These are phyloP conservation scores for Parachaetomium inaequale DNA, from an alignment of 495 filamentous ascomycete genomes.

Conservation along the genomic window DNA sequence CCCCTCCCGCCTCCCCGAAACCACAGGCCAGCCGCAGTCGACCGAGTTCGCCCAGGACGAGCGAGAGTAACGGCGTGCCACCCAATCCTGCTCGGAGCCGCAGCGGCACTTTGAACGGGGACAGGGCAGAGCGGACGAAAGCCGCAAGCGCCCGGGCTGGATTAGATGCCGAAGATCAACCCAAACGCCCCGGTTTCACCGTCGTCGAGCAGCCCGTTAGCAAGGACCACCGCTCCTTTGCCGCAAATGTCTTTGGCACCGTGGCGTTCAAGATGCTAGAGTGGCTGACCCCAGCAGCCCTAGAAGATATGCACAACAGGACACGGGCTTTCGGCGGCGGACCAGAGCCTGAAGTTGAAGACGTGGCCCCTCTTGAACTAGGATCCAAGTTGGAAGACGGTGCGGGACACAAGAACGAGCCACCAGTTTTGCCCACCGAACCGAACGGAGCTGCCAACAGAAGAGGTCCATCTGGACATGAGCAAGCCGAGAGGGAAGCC, in stretches of 20 bases:
- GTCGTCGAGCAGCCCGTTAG: slow-evolving; percentile 49
- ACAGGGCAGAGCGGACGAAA: neutral
- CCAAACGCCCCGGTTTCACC: slow-evolving; percentile 20
- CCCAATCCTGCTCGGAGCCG: slow-evolving; percentile 15
- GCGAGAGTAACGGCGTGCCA: neutral
- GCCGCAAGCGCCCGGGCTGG: neutral
- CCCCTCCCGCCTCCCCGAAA: slow-evolving; percentile 17
- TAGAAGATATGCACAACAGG: slow-evolving; percentile 42
- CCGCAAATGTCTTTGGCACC: slow-evolving; percentile 77
- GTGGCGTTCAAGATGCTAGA: slow-evolving; percentile 74
- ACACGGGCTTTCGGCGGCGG: slow-evolving; percentile 19
- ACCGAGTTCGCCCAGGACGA: slow-evolving; percentile 11
- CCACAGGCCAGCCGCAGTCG: neutral
- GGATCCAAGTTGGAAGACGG: slow-evolving; percentile 8
- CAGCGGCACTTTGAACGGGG: neutral
- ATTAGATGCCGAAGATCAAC: neutral
- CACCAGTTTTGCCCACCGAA: neutral
- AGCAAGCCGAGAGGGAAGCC: slow-evolving; percentile 8
- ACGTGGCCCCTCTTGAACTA: neutral
- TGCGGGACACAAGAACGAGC: neutral
- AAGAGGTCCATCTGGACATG: neutral
- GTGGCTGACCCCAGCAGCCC: slow-evolving; percentile 60
- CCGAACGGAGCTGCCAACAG: neutral
- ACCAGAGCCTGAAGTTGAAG: neutral
- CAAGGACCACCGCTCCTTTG: slow-evolving; percentile 81